Conservation (phyloP, 2,329 filamentous ascomycete species). For the Fusarium coicis region DNA sequence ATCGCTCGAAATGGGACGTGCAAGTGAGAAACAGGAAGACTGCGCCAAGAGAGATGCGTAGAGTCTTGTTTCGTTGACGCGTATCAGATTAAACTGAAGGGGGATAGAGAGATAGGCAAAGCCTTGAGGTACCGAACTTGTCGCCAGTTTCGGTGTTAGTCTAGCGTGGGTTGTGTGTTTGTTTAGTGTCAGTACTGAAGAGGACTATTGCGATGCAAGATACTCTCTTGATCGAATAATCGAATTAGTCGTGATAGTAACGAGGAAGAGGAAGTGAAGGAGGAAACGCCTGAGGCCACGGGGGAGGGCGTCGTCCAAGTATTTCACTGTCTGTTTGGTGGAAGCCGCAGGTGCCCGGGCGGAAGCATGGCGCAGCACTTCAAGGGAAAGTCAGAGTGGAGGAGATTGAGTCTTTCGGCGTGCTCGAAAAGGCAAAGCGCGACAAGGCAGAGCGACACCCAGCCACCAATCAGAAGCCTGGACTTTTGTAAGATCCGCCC, state of each 20-base stretch:
- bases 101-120: conserved; percentile 17
- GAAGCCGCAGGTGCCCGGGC: conserved; percentile 34
- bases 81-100: conserved; percentile 15
- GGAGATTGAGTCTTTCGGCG: conserved; percentile 57
- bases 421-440: conserved; percentile 54
- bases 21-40: conserved; percentile 9
- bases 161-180: not conserved
- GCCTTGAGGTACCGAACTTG: conserved; percentile 27
- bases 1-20: conserved; percentile 17
- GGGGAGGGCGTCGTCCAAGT: conserved; percentile 49
- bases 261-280: conserved; percentile 28
- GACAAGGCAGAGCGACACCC: not conserved
- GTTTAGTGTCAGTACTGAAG: not conserved
- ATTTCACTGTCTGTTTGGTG: conserved; percentile 48
- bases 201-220: conserved; percentile 3
- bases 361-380: conserved; percentile 46
- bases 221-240: conserved; percentile 11
- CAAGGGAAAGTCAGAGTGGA: conserved; percentile 32
- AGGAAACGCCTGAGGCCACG: conserved; percentile 48
- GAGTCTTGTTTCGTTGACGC: conserved; percentile 21
- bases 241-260: conserved; percentile 9
- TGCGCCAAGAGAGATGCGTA: conserved; percentile 8
- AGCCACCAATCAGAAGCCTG: conserved; percentile 44
- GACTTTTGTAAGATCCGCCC: conserved; percentile 9
- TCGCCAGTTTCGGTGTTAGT: conserved; percentile 33